Evolutionary conservation across 2,329 filamentous ascomycete genomes (phyloP).

Genomic region (Claviceps pusilla): DNA sequence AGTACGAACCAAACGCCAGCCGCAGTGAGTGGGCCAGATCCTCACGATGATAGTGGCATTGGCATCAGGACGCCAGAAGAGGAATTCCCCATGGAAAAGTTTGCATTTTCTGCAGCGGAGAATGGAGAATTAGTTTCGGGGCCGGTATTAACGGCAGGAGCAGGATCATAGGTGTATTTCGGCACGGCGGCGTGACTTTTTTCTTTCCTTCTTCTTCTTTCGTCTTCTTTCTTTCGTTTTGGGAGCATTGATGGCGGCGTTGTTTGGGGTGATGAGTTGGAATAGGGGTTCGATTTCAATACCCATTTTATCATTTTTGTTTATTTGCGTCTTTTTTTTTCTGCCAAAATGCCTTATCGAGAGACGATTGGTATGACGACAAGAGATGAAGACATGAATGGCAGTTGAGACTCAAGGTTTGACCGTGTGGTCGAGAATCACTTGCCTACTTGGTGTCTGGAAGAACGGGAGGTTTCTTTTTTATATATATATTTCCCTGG

Average conservation of each 20-base stretch:
- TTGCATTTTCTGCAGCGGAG: slow-evolving; percentile 27
- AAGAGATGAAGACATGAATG: slow-evolving; percentile 18
- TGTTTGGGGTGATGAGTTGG: slow-evolving; percentile 3
- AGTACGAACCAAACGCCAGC: slow-evolving; percentile 27
- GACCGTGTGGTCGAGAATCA: background rate
- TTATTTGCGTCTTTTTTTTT: background rate
- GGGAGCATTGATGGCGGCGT: slow-evolving; percentile 6
- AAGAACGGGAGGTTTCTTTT: too few relatives aligned
- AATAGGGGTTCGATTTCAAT: slow-evolving; percentile 4
- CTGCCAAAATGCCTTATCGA: slow-evolving; percentile 8
- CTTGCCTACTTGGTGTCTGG: background rate
- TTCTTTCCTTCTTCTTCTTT: background rate
- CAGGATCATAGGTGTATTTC: slow-evolving; percentile 3
- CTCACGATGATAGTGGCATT: slow-evolving; percentile 60
- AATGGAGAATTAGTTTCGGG: slow-evolving; percentile 19
- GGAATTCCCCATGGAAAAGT: slow-evolving; percentile 47
- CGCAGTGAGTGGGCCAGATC: slow-evolving; percentile 26
- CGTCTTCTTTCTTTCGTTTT: background rate
- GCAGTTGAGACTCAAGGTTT: background rate
- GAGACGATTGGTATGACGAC: slow-evolving; percentile 16
- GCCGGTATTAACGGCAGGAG: slow-evolving; percentile 13
- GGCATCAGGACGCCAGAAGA: slow-evolving; percentile 54
- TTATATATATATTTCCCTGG: background rate
- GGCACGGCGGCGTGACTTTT: background rate
- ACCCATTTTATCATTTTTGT: slow-evolving; percentile 4